Percentiles rank a stretch among this genome's conserved stretches.
phyloP scores from a whole-genome alignment of 2,329 filamentous ascomycete genomes.

The Chaetomium globosum region DNA sequence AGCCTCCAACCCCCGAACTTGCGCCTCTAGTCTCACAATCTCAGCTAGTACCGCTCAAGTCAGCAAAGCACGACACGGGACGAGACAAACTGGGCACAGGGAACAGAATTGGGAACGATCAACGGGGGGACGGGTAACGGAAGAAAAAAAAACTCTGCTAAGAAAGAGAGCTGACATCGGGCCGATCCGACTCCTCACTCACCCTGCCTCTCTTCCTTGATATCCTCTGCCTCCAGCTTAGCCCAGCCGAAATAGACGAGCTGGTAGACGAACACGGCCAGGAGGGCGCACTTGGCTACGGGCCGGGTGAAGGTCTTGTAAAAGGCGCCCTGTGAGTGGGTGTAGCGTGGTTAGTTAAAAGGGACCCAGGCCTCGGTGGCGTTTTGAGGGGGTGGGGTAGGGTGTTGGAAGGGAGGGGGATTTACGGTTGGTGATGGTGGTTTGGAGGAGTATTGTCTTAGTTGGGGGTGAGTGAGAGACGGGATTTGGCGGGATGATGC shows the following conservation, averaged over 20 bases:
- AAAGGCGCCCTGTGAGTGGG: constrained; percentile 61
- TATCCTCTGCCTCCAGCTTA: constrained; percentile 73
- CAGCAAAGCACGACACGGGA: not conserved
- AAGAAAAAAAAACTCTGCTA: not conserved
- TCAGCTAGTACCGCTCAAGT: constrained; percentile 28
- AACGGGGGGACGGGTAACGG: too few relatives aligned
- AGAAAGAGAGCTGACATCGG: constrained; percentile 4
- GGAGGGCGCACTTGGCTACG: constrained; percentile 71
- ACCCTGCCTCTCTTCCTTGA: constrained; percentile 62
- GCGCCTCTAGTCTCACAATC: constrained; percentile 33
- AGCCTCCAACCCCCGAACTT: constrained; percentile 31
- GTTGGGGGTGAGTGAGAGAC: constrained; percentile 13
- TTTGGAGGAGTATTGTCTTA: constrained; percentile 28
- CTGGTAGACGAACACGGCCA: constrained; percentile 79
- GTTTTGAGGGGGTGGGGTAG: not conserved
- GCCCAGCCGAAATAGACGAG: constrained; percentile 73
- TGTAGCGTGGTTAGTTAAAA: not conserved
- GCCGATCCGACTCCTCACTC: constrained; percentile 32
- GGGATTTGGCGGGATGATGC: constrained; percentile 13
- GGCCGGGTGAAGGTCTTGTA: constrained; percentile 76
- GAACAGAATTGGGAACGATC: not conserved
- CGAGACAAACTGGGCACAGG: not conserved
- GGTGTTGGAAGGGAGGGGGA: not conserved
- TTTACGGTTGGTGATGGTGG: constrained; percentile 28
- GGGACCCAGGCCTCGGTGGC: too few relatives aligned